Conservation (phyloP, 129 eudicot genomes). For the Cynara cardunculus region DNA sequence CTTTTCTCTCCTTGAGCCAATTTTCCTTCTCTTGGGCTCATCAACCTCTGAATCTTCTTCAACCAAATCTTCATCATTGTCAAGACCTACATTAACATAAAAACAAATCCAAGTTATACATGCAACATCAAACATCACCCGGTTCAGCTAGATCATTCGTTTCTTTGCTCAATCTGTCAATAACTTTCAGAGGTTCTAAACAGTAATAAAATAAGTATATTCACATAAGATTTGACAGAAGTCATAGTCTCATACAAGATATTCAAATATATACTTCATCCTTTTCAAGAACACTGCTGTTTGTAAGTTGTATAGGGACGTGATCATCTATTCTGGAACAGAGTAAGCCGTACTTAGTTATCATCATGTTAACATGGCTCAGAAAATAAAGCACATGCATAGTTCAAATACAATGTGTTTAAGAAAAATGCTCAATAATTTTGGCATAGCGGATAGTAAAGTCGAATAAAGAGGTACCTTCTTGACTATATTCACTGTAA, state of each 20-base stretch:
- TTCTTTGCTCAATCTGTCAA: background rate
- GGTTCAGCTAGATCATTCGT: background rate
- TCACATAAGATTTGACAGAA: background rate
- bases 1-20: background rate
- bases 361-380: background rate
- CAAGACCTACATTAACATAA: conserved; percentile 18
- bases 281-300: background rate
- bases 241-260: background rate
- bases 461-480: conserved; percentile 20
- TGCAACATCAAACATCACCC: background rate
- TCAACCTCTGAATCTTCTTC: conserved; percentile 10
- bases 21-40: conserved; percentile 28
- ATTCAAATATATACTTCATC: background rate
- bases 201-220: background rate
- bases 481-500: conserved; percentile 13
- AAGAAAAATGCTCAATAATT: background rate
- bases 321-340: background rate
- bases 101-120: background rate
- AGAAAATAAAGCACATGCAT: background rate
- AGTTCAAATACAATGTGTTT: background rate
- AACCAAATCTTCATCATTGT: conserved; percentile 4
- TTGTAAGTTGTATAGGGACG: background rate
- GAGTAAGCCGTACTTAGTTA: background rate
- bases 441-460: background rate
- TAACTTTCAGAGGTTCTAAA: background rate